phyloP scores from a whole-genome alignment of 805 yeast species.

The Candida michaelii region DNA sequence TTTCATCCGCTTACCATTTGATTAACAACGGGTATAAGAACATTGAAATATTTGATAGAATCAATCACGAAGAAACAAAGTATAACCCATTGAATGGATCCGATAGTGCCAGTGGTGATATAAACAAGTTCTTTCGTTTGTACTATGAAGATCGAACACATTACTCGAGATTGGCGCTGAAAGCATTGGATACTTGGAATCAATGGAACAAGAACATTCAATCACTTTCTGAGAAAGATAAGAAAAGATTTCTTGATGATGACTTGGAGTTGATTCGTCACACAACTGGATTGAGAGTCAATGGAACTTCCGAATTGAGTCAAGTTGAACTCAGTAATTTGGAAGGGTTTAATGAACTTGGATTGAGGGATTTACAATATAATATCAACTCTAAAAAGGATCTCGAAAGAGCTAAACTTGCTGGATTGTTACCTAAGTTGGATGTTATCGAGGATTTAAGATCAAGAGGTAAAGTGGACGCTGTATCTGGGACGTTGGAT shows the following conservation, averaged over 20 bases:
- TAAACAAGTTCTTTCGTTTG: slow-evolving; percentile 9
- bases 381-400: slow-evolving; percentile 28
- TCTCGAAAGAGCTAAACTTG: slow-evolving; percentile 27
- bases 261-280: slow-evolving; percentile 22
- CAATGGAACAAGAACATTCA: slow-evolving; percentile 22
- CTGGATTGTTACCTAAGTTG: slow-evolving; percentile 26
- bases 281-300: slow-evolving; percentile 27
- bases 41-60: slow-evolving; percentile 32
- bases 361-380: slow-evolving; percentile 26
- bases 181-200: slow-evolving; percentile 13
- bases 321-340: slow-evolving; percentile 18
- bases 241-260: slow-evolving; percentile 10
- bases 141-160: slow-evolving; percentile 9
- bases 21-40: slow-evolving; percentile 29
- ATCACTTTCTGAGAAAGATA: slow-evolving; percentile 4
- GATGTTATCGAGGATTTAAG: slow-evolving; percentile 10
- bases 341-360: slow-evolving; percentile 23
- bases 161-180: slow-evolving; percentile 9
- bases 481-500: neutral
- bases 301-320: slow-evolving; percentile 19
- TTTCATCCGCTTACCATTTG: slow-evolving; percentile 46
- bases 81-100: slow-evolving; percentile 6
- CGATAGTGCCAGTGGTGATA: slow-evolving; percentile 9
- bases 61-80: slow-evolving; percentile 1
- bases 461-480: neutral